These are phyloP conservation scores for Coriaria nepalensis DNA, from an alignment of 306 rosid species.

Conservation along the genomic window DNA sequence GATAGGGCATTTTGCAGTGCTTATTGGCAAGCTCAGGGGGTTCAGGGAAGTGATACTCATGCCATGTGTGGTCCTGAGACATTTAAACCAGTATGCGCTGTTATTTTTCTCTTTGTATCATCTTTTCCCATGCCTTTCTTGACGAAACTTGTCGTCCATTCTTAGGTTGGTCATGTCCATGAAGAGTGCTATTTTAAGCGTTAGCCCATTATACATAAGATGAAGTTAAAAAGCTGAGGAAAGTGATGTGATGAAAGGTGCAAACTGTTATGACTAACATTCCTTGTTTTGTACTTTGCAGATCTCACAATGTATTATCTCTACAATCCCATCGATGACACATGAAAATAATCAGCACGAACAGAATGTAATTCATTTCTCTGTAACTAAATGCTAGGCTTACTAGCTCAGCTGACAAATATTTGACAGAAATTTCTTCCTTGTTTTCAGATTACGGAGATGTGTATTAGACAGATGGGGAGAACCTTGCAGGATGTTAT, in stretches of 20 bases:
- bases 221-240: background rate
- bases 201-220: no score
- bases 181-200: no score
- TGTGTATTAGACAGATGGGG: slow-evolving; percentile 70
- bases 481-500: slow-evolving; percentile 68
- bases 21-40: slow-evolving; percentile 55
- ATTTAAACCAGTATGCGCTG: slow-evolving; percentile 47
- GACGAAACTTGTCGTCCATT: no score
- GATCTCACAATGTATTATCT: slow-evolving; percentile 44
- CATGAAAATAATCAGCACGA: slow-evolving; percentile 80
- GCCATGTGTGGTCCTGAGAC: slow-evolving; percentile 52
- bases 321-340: slow-evolving; percentile 45
- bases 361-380: slow-evolving; percentile 36
- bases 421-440: slow-evolving; percentile 4
- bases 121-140: background rate
- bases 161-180: no score
- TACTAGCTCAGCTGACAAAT: slow-evolving; percentile 7
- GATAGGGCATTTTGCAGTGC: slow-evolving; percentile 86
- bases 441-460: slow-evolving; percentile 50
- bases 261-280: background rate
- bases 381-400: slow-evolving; percentile 3
- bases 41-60: slow-evolving; percentile 28
- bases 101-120: slow-evolving; percentile 5
- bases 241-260: no score
- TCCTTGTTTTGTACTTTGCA: slow-evolving; percentile 21